Evolutionary conservation across 306 rosid species (phyloP).

Genomic region (Phaseolus lunatus): DNA sequence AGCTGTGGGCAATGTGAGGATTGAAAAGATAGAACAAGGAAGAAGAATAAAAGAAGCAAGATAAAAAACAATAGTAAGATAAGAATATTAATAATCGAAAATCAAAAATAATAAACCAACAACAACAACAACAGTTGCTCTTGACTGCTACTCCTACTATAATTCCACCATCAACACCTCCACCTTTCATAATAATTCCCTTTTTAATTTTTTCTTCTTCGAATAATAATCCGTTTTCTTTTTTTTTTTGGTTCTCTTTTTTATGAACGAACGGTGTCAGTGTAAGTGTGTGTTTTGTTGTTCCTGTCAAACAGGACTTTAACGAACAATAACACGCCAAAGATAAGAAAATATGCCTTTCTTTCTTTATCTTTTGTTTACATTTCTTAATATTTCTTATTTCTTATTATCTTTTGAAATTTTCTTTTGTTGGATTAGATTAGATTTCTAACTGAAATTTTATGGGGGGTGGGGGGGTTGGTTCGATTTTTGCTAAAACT

Average conservation of each 20-base stretch:
- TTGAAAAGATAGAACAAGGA: constrained; percentile 56
- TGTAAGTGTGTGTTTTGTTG: constrained; percentile 29
- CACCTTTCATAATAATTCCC: constrained; percentile 67
- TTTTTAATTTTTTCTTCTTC: constrained; percentile 38
- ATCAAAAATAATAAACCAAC: constrained; percentile 53
- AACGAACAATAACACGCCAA: constrained; percentile 37
- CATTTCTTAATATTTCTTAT: not conserved
- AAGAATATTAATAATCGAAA: constrained; percentile 48
- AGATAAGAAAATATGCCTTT: constrained; percentile 23
- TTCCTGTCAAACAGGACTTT: constrained; percentile 54
- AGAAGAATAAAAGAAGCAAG: constrained; percentile 51
- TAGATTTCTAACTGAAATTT: not conserved
- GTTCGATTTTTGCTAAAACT: not conserved
- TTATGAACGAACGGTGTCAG: constrained; percentile 57
- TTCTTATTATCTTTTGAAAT: not conserved
- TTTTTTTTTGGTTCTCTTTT: constrained; percentile 13
- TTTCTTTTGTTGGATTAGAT: not conserved
- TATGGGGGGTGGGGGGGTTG: not conserved
- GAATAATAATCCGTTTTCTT: constrained; percentile 44
- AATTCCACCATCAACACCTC: constrained; percentile 70
- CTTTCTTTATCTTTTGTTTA: not conserved
- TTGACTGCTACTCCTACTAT: constrained; percentile 52
- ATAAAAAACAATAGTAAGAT: constrained; percentile 36
- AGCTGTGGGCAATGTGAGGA: constrained; percentile 36
- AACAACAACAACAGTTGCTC: constrained; percentile 59